Evolutionary conservation across 1,284 basidiomycete genomes (phyloP).

Genomic region (Puccinia polysora): DNA sequence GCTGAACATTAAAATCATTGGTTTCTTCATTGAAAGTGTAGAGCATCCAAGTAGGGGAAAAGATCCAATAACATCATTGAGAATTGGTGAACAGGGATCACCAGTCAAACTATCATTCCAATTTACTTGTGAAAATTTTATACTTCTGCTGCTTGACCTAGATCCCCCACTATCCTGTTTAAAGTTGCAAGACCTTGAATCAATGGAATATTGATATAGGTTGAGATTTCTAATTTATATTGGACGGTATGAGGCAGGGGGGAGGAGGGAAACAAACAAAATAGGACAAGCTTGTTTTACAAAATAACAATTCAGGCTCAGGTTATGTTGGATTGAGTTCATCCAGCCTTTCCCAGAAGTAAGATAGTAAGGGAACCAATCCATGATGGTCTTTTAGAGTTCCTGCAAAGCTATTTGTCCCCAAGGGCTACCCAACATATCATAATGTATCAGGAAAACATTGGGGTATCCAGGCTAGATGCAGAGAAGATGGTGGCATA

Average conservation of each 20-base stretch:
- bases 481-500: not conserved
- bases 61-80: slow-evolving; percentile 19
- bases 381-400: slow-evolving; percentile 60
- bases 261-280: slow-evolving; percentile 42
- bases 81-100: slow-evolving; percentile 18
- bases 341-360: slow-evolving; percentile 53
- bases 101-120: slow-evolving; percentile 26
- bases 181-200: slow-evolving; percentile 38
- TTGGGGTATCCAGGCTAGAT: slow-evolving; percentile 55
- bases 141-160: slow-evolving; percentile 39
- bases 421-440: slow-evolving; percentile 63
- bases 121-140: slow-evolving; percentile 28
- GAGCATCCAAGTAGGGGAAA: slow-evolving; percentile 21
- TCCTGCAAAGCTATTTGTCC: slow-evolving; percentile 64
- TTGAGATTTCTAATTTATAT: not conserved
- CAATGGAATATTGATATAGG: not conserved
- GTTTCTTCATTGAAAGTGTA: slow-evolving; percentile 33
- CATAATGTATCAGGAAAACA: slow-evolving; percentile 65
- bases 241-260: not conserved
- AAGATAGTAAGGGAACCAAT: slow-evolving; percentile 58
- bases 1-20: slow-evolving; percentile 21
- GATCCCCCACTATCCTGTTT: slow-evolving; percentile 34
- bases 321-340: slow-evolving; percentile 78
- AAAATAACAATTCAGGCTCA: slow-evolving; percentile 80
- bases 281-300: slow-evolving; percentile 62